phyloP scores from a whole-genome alignment of 2,329 filamentous ascomycete genomes.

The Pseudocercospora eumusae region DNA sequence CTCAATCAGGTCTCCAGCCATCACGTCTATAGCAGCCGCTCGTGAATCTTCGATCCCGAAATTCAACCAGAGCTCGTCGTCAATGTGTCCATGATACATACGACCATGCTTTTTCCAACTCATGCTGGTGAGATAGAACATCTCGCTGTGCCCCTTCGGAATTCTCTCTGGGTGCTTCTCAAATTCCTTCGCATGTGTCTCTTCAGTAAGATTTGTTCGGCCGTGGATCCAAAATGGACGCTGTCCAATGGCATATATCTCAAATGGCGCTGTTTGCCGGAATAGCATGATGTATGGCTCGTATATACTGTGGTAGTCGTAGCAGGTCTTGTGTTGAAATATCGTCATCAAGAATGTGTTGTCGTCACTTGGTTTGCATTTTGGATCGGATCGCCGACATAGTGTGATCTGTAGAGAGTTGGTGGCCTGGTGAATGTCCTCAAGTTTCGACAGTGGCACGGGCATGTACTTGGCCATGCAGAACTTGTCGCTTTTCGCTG shows the following conservation, averaged over 20 bases:
- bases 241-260: constrained; percentile 52
- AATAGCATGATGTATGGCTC: constrained; percentile 60
- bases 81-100: constrained; percentile 58
- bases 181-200: constrained; percentile 21
- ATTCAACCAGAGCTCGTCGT: constrained; percentile 57
- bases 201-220: constrained; percentile 40
- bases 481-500: constrained; percentile 28
- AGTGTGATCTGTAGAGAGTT: constrained; percentile 60
- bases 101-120: constrained; percentile 55
- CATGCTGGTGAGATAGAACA: constrained; percentile 61
- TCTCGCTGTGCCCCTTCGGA: constrained; percentile 47
- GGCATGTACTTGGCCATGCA: constrained; percentile 8
- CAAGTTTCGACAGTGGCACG: neutral
- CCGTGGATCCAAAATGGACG: constrained; percentile 61
- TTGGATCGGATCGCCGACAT: constrained; percentile 51
- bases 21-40: constrained; percentile 55
- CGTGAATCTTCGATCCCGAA: constrained; percentile 60
- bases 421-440: constrained; percentile 58
- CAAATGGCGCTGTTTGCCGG: constrained; percentile 52
- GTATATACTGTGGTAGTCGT: constrained; percentile 54
- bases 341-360: constrained; percentile 60
- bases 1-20: constrained; percentile 52
- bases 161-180: constrained; percentile 27
- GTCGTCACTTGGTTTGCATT: constrained; percentile 45
- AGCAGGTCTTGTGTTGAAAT: constrained; percentile 58